Evolutionary conservation across 306 rosid species (phyloP).

Genomic region (Fragaria iinumae): DNA sequence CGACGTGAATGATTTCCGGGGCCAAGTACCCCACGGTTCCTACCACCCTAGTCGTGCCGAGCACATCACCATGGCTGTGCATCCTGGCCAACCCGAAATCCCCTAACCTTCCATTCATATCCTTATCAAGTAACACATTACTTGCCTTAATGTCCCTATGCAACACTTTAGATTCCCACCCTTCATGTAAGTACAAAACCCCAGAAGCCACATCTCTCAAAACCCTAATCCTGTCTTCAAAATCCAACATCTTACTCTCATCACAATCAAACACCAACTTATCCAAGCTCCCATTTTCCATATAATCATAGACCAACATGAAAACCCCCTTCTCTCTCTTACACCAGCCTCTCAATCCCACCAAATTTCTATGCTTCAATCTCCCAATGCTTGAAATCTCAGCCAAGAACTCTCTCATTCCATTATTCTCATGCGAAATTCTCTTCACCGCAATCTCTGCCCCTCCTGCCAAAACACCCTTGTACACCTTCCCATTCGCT

Average conservation of each 20-base stretch:
- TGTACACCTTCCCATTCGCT: slow-evolving; percentile 81
- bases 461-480: slow-evolving; percentile 58
- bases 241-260: slow-evolving; percentile 41
- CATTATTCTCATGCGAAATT: slow-evolving; percentile 68
- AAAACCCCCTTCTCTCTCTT: slow-evolving; percentile 61
- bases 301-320: slow-evolving; percentile 69
- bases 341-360: slow-evolving; percentile 83
- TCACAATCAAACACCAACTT: slow-evolving; percentile 56
- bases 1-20: slow-evolving; percentile 63
- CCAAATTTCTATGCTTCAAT: slow-evolving; percentile 70
- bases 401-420: slow-evolving; percentile 71
- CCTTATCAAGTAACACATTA: slow-evolving; percentile 76
- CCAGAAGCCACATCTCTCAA: slow-evolving; percentile 73
- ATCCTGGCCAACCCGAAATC: slow-evolving; percentile 82
- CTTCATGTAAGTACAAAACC: slow-evolving; percentile 77
- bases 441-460: slow-evolving; percentile 71
- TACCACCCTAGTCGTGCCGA: slow-evolving; percentile 62
- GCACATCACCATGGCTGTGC: slow-evolving; percentile 59
- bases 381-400: slow-evolving; percentile 86
- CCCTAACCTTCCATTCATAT: slow-evolving; percentile 76
- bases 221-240: slow-evolving; percentile 53
- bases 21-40: slow-evolving; percentile 86
- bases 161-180: slow-evolving; percentile 74
- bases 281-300: slow-evolving; percentile 90
- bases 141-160: slow-evolving; percentile 92